A percentile compares a stretch with the other conserved stretches of the same genome.
Conservation (phyloP, 352 stramenopile species). For the Blastocystis sp. region DNA sequence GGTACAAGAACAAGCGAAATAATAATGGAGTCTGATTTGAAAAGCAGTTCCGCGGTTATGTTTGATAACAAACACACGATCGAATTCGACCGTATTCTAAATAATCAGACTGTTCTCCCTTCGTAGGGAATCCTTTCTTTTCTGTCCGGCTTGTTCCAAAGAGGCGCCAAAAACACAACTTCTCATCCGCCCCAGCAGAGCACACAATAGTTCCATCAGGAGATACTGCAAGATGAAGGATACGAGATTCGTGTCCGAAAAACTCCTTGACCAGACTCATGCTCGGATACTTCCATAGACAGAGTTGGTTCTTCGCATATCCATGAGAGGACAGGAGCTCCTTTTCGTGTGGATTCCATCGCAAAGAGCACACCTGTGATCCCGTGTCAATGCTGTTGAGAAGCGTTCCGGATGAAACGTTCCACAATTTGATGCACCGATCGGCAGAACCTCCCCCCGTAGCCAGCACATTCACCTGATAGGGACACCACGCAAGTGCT, state of each 20-base stretch:
- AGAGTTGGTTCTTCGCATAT: slow-evolving; percentile 91
- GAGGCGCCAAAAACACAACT: slow-evolving; percentile 95
- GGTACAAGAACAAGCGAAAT: no score
- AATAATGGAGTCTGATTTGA: no score
- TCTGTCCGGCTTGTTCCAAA: slow-evolving; percentile 74
- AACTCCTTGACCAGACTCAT: slow-evolving; percentile 94
- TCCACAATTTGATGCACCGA: slow-evolving; percentile 98
- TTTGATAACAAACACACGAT: no score
- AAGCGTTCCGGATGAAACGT: slow-evolving; percentile 75
- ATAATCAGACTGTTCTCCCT: no score
- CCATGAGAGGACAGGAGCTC: slow-evolving; percentile 91
- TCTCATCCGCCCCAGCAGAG: slow-evolving; percentile 91
- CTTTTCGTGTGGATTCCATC: slow-evolving; percentile 68
- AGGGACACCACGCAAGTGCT: slow-evolving; percentile 93
- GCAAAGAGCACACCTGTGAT: slow-evolving; percentile 87
- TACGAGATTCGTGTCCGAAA: slow-evolving; percentile 84
- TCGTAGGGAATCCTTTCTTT: slow-evolving; percentile 42
- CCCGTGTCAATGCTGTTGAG: slow-evolving; percentile 91
- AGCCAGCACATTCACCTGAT: slow-evolving; percentile 87
- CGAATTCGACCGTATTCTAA: no score
- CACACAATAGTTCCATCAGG: slow-evolving; percentile 88
- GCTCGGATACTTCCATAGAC: slow-evolving; percentile 93
- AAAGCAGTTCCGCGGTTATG: no score
- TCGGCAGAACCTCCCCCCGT: slow-evolving; percentile 91
- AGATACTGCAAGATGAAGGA: slow-evolving; percentile 86